Percentiles rank a stretch among this genome's conserved stretches.
These are phyloP conservation scores for Lotmaria passim DNA, from an alignment of 208 protist species.

Conservation along the genomic window DNA sequence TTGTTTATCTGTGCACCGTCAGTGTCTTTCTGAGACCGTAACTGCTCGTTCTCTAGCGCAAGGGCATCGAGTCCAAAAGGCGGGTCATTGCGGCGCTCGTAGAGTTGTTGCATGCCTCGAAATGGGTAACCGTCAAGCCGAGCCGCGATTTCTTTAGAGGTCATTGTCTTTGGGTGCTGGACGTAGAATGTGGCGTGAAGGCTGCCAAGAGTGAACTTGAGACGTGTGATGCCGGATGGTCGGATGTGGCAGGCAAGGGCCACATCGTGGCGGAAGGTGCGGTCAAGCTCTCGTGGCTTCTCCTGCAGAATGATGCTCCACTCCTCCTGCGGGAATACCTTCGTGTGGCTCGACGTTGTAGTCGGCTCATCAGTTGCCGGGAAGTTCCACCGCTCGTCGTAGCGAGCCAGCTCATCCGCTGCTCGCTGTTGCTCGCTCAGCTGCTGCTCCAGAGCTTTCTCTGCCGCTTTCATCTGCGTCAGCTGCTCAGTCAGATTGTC, in stretches of 20 bases:
- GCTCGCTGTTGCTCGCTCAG: background rate
- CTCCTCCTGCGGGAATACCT: slow-evolving; percentile 36
- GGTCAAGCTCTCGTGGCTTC: slow-evolving; percentile 27
- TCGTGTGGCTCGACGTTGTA: slow-evolving; percentile 22
- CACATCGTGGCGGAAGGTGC: slow-evolving; percentile 33
- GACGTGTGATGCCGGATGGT: slow-evolving; percentile 17
- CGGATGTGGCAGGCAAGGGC: slow-evolving; percentile 41
- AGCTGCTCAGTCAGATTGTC: background rate
- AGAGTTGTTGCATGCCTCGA: slow-evolving; percentile 26
- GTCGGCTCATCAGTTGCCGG: background rate
- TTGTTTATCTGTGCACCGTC: no score
- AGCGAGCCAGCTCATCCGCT: background rate
- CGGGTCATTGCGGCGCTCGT: slow-evolving; percentile 24
- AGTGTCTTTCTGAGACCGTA: background rate
- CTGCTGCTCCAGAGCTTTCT: background rate
- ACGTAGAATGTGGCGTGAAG: slow-evolving; percentile 39
- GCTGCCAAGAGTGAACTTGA: slow-evolving; percentile 37
- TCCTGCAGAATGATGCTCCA: slow-evolving; percentile 34
- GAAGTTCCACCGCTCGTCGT: slow-evolving; percentile 30
- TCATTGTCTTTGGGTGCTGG: slow-evolving; percentile 4
- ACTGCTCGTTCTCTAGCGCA: slow-evolving; percentile 10
- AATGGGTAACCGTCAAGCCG: slow-evolving; percentile 26
- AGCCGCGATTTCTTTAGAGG: slow-evolving; percentile 23
- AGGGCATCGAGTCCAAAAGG: slow-evolving; percentile 37
- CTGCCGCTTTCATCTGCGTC: background rate